Evolutionary conservation across 164 flowering plant species (phyloP).

Genomic region (Tetrastigma voinierianum): DNA sequence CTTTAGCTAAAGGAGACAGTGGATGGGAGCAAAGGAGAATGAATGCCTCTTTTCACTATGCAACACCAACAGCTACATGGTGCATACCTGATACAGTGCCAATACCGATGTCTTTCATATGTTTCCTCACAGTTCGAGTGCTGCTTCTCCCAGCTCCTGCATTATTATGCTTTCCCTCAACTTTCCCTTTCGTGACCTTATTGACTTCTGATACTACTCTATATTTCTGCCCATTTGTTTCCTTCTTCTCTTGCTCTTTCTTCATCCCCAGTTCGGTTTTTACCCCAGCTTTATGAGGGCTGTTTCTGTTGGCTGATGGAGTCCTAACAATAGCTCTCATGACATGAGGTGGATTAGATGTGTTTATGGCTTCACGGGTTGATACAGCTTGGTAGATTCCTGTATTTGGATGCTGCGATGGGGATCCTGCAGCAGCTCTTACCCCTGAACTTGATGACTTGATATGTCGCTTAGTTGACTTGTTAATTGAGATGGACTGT

Average conservation of each 20-base stretch:
- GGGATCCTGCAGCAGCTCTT: slow-evolving; percentile 14
- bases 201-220: slow-evolving; percentile 14
- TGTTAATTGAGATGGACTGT: slow-evolving; percentile 19
- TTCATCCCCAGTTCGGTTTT: slow-evolving; percentile 10
- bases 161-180: slow-evolving; percentile 6
- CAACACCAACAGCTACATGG: slow-evolving; percentile 23
- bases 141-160: slow-evolving; percentile 10
- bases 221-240: slow-evolving; percentile 10
- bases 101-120: slow-evolving; percentile 18
- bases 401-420: slow-evolving; percentile 13
- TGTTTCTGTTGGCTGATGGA: slow-evolving; percentile 10
- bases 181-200: slow-evolving; percentile 19
- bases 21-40: slow-evolving; percentile 10
- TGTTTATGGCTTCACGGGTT: slow-evolving; percentile 7
- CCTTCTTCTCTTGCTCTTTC: slow-evolving; percentile 20
- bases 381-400: slow-evolving; percentile 11
- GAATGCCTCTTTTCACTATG: slow-evolving; percentile 18
- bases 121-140: slow-evolving; percentile 22
- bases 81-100: slow-evolving; percentile 20
- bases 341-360: slow-evolving; percentile 10
- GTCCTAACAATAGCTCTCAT: slow-evolving; percentile 8
- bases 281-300: not conserved
- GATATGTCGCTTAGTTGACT: slow-evolving; percentile 14
- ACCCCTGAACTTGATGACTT: slow-evolving; percentile 24
- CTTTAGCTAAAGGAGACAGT: slow-evolving; percentile 19